Evolutionary conservation across 345 rosid genomes (phyloP).

Genomic region (Ceriops tagal): DNA sequence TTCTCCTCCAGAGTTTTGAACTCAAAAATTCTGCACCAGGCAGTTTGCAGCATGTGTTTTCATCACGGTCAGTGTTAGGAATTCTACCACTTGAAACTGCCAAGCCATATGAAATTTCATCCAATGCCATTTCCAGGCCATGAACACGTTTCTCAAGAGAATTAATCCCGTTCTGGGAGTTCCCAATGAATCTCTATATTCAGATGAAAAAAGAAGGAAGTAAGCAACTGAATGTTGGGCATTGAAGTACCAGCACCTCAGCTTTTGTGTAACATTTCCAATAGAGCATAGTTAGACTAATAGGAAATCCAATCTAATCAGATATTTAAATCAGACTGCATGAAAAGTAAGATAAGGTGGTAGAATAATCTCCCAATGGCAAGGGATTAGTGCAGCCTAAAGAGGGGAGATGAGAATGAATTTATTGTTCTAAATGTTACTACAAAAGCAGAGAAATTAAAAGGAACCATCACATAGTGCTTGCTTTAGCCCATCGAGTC

Average conservation of each 20-base stretch:
- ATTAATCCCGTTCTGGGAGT: slow-evolving; percentile 78
- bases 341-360: not conserved
- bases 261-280: not conserved
- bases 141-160: slow-evolving; percentile 81
- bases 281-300: not conserved
- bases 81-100: slow-evolving; percentile 61
- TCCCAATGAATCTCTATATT: slow-evolving; percentile 75
- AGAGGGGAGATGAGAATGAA: not conserved
- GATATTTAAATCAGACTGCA: not conserved
- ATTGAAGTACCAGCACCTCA: not conserved
- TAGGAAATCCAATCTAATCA: not conserved
- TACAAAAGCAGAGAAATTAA: not conserved
- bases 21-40: slow-evolving; percentile 83
- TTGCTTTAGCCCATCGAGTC: not conserved
- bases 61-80: slow-evolving; percentile 37
- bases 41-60: slow-evolving; percentile 73
- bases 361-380: not conserved
- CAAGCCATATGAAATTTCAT: slow-evolving; percentile 74
- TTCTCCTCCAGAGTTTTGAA: slow-evolving; percentile 82
- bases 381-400: not conserved
- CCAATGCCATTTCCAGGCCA: slow-evolving; percentile 83
- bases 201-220: slow-evolving; percentile 16
- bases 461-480: not conserved
- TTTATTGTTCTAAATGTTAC: not conserved
- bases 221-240: slow-evolving; percentile 9